A percentile compares a stretch with the other conserved stretches of the same genome.
Conservation (phyloP, 1,284 basidiomycete genomes). For the Tetrapyrgos nigripes region DNA sequence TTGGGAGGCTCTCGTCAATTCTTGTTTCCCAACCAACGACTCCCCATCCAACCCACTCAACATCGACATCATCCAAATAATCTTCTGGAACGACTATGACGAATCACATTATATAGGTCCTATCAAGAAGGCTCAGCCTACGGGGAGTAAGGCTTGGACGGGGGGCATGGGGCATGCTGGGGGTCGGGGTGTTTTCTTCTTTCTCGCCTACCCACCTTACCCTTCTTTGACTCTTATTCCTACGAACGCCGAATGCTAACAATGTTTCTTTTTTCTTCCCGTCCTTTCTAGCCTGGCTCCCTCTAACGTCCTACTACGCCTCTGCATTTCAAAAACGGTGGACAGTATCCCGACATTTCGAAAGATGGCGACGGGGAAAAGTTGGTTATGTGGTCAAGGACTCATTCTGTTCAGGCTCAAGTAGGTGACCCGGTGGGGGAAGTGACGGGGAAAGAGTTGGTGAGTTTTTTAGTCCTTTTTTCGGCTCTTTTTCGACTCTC, state of each 20-base stretch:
- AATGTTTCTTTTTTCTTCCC: too few species aligned
- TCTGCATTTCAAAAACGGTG: constrained; percentile 31
- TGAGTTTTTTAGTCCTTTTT: constrained; percentile 16
- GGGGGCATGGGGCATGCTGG: too few species aligned
- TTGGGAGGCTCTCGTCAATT: constrained; percentile 80
- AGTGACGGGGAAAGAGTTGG: constrained; percentile 19
- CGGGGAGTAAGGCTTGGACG: too few species aligned
- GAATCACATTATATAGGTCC: too few species aligned
- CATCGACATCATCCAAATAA: not conserved
- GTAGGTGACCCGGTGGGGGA: constrained; percentile 23
- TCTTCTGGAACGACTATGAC: too few species aligned
- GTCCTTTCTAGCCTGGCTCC: constrained; percentile 28
- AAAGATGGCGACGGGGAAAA: constrained; percentile 23
- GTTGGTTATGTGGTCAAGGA: constrained; percentile 32
- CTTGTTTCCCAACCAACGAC: constrained; percentile 52
- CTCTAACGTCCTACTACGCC: constrained; percentile 31
- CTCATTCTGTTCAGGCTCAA: constrained; percentile 27
- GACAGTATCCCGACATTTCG: constrained; percentile 26
- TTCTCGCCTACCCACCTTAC: too few species aligned
- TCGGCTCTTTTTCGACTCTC: constrained; percentile 13
- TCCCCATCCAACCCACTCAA: too few species aligned
- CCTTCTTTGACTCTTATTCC: too few species aligned
- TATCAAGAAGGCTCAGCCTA: too few species aligned
- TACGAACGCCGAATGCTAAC: too few species aligned
- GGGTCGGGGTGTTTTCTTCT: too few species aligned